Evolutionary conservation across 192 early-diverging fungal genomes (phyloP).

Genomic region (Mortierella antarctica): DNA sequence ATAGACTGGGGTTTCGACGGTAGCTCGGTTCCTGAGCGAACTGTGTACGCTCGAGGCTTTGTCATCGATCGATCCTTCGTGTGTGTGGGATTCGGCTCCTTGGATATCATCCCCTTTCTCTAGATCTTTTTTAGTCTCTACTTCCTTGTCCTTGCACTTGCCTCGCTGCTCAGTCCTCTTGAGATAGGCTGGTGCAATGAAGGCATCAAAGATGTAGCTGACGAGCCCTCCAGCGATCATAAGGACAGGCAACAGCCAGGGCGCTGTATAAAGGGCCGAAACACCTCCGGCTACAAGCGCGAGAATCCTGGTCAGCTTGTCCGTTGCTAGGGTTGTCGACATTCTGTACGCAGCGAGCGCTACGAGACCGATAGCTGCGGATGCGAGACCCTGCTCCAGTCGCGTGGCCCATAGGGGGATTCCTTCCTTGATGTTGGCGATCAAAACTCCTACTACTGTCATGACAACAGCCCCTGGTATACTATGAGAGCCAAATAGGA

Average conservation of each 20-base stretch:
- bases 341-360: conserved; percentile 65
- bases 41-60: conserved; percentile 2
- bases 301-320: conserved; percentile 47
- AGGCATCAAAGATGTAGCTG: conserved; percentile 36
- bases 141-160: background rate
- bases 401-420: conserved; percentile 63
- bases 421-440: conserved; percentile 46
- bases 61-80: background rate
- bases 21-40: conserved; percentile 19
- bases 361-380: conserved; percentile 70
- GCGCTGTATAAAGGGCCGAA: conserved; percentile 46
- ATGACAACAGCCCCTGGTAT: conserved; percentile 68
- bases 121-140: conserved; percentile 10
- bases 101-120: conserved; percentile 7
- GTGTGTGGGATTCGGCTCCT: background rate
- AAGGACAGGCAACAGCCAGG: conserved; percentile 65
- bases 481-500: conserved; percentile 14
- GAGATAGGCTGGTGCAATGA: conserved; percentile 5
- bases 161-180: background rate
- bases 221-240: conserved; percentile 62
- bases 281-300: conserved; percentile 39
- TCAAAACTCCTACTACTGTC: conserved; percentile 59
- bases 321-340: conserved; percentile 51
- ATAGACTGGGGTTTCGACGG: too few relatives aligned
- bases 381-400: conserved; percentile 62